These are phyloP conservation scores for Kazachstania bromeliacearum DNA, from an alignment of 805 yeast species.

Conservation along the genomic window DNA sequence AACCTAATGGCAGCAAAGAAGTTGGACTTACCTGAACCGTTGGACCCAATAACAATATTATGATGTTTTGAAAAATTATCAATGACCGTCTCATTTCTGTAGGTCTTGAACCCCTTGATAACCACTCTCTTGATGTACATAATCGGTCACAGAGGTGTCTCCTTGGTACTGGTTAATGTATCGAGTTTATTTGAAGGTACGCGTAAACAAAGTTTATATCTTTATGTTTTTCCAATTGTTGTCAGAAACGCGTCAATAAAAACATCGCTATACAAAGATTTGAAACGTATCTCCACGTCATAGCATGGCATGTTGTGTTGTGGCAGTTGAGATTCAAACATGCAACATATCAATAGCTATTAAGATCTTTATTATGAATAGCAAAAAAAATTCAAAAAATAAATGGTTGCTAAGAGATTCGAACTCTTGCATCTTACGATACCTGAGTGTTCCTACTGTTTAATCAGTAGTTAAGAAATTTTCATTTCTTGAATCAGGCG, in stretches of 20 bases:
- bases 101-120: conserved; percentile 91
- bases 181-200: too few relatives aligned
- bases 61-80: conserved; percentile 71
- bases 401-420: conserved; percentile 22
- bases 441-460: conserved; percentile 16
- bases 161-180: too few relatives aligned
- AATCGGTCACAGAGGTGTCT: too few relatives aligned
- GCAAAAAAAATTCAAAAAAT: conserved; percentile 7
- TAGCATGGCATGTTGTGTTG: too few relatives aligned
- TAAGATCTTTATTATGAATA: too few relatives aligned
- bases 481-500: conserved; percentile 19
- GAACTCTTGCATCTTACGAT: conserved; percentile 24
- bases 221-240: too few relatives aligned
- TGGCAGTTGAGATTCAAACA: too few relatives aligned
- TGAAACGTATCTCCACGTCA: too few relatives aligned
- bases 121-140: conserved; percentile 46
- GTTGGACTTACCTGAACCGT: conserved; percentile 96
- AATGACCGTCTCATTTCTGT: conserved; percentile 70
- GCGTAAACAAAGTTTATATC: too few relatives aligned
- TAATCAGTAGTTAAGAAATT: conserved; percentile 9
- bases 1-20: conserved; percentile 92
- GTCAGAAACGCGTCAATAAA: too few relatives aligned
- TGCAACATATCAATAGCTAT: too few relatives aligned
- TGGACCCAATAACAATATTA: conserved; percentile 83
- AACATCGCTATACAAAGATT: too few relatives aligned